These are phyloP conservation scores for Auriscalpium microsporum DNA, from an alignment of 768 basidiomycete species.

Conservation along the genomic window DNA sequence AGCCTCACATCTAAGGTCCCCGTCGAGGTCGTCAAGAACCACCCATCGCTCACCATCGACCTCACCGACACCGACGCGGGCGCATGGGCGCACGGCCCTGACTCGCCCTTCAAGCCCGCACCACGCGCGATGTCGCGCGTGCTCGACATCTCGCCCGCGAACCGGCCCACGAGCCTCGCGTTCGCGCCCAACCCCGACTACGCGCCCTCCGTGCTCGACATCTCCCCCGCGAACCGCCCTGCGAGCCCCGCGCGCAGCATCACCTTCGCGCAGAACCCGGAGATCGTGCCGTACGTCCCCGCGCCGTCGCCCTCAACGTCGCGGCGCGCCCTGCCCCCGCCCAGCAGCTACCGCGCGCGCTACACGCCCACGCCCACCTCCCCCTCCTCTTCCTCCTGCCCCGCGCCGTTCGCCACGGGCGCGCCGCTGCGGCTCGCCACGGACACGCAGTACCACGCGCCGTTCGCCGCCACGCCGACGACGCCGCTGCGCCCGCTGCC, in stretches of 20 bases:
- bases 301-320: not conserved
- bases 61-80: not conserved
- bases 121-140: not conserved
- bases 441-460: not conserved
- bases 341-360: conserved; percentile 1
- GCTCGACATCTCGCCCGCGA: not conserved
- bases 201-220: not conserved
- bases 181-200: not conserved
- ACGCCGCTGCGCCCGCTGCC: not conserved
- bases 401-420: no score
- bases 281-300: not conserved
- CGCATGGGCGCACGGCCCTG: not conserved
- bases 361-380: not conserved
- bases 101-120: not conserved
- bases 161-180: not conserved
- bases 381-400: not conserved
- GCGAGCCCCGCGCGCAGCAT: not conserved
- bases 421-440: not conserved
- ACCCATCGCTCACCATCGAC: not conserved
- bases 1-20: not conserved
- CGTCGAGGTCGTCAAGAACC: not conserved
- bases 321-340: no score
- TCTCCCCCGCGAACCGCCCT: not conserved
- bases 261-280: not conserved
- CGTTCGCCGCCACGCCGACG: not conserved